A percentile compares a stretch with the other conserved stretches of the same genome.
Evolutionary conservation across 371 early-diverging fungal genomes (phyloP).

Genomic region (Mycotypha africana): DNA sequence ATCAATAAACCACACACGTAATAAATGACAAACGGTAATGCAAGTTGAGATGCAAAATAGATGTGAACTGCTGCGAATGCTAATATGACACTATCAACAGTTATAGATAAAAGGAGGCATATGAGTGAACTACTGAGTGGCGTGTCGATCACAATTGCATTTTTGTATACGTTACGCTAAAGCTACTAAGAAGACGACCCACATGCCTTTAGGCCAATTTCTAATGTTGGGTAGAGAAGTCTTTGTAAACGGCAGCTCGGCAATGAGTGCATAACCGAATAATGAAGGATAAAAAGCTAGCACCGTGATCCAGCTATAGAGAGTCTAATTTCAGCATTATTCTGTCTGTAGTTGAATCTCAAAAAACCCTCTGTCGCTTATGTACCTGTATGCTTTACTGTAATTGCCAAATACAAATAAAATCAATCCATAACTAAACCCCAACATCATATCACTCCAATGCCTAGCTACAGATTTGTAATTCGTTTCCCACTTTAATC

Average conservation of each 20-base stretch:
- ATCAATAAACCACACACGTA: constrained; percentile 50
- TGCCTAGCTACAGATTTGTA: constrained; percentile 57
- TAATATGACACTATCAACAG: constrained; percentile 33
- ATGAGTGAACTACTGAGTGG: too few relatives aligned
- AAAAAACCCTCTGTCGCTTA: neutral
- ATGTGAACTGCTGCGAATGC: constrained; percentile 61
- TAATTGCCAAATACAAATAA: constrained; percentile 81
- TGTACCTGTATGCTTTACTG: constrained; percentile 1
- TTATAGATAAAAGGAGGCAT: neutral
- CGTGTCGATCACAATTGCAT: too few relatives aligned
- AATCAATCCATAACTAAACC: constrained; percentile 54
- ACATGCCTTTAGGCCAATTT: constrained; percentile 64
- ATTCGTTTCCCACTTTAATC: constrained; percentile 60
- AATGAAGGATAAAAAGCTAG: constrained; percentile 66
- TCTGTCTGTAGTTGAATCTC: neutral
- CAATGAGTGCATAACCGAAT: constrained; percentile 59
- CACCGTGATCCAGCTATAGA: constrained; percentile 59
- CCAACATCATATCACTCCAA: constrained; percentile 56
- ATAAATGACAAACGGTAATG: constrained; percentile 41
- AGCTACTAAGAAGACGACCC: constrained; percentile 56
- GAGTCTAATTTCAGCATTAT: too few relatives aligned
- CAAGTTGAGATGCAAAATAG: constrained; percentile 34
- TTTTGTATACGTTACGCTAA: constrained; percentile 30
- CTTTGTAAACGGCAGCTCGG: constrained; percentile 67
- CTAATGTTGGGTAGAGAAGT: constrained; percentile 63